A percentile compares a stretch with the other conserved stretches of the same genome.
phyloP scores from a whole-genome alignment of 2,329 filamentous ascomycete genomes.

The Xylaria sp. region DNA sequence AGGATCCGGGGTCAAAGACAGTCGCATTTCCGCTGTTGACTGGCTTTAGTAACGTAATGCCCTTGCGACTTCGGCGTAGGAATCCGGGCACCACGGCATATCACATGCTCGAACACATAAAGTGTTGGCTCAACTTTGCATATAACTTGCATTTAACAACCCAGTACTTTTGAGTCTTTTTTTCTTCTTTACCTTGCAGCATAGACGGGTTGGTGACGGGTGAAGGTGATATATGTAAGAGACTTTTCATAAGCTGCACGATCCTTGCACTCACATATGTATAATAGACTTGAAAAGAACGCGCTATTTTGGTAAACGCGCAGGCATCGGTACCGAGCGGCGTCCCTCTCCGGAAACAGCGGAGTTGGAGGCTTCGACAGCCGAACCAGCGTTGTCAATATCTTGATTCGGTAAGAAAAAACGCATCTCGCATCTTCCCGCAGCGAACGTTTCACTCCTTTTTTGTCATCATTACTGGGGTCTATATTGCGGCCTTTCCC shows the following conservation, averaged over 20 bases:
- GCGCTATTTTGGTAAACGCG: slow-evolving; percentile 34
- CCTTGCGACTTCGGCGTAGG: slow-evolving; percentile 10
- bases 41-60: background rate
- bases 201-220: slow-evolving; percentile 1
- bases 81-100: slow-evolving; percentile 9
- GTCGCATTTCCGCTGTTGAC: slow-evolving; percentile 17
- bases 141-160: background rate
- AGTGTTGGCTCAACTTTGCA: slow-evolving; percentile 25
- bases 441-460: slow-evolving; percentile 30
- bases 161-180: background rate
- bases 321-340: slow-evolving; percentile 32
- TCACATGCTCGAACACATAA: slow-evolving; percentile 21
- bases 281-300: slow-evolving; percentile 18
- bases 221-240: slow-evolving; percentile 33
- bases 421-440: slow-evolving; percentile 34
- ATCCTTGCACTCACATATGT: slow-evolving; percentile 38
- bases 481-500: slow-evolving; percentile 29
- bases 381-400: slow-evolving; percentile 36
- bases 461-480: slow-evolving; percentile 30
- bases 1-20: slow-evolving; percentile 11
- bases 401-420: slow-evolving; percentile 38
- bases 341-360: slow-evolving; percentile 26
- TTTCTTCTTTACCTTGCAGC: background rate
- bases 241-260: slow-evolving; percentile 28
- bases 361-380: slow-evolving; percentile 35